phyloP scores from a whole-genome alignment of 2,329 filamentous ascomycete species.

The Samsoniella hepiali region DNA sequence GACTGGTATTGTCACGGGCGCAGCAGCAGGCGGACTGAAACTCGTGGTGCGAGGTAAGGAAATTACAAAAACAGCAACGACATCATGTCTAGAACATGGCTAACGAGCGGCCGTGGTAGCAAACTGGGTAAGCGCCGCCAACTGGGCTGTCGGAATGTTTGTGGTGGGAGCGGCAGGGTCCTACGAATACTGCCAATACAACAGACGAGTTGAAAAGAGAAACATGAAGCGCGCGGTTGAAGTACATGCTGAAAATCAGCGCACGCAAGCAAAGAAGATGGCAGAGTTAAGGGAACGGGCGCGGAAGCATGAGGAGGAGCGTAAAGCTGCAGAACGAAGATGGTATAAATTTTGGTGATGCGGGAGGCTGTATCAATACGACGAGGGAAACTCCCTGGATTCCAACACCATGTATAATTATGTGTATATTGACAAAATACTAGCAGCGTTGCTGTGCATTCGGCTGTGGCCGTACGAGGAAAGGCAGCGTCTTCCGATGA shows the following conservation, averaged over 20 bases:
- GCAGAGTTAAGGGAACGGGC: slow-evolving; percentile 36
- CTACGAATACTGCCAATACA: slow-evolving; percentile 82
- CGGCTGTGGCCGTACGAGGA: background rate
- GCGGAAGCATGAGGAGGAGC: slow-evolving; percentile 33
- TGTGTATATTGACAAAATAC: slow-evolving; percentile 16
- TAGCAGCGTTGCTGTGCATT: background rate
- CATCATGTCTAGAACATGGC: background rate
- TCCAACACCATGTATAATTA: slow-evolving; percentile 8
- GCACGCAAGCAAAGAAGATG: slow-evolving; percentile 40
- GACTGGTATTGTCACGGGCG: slow-evolving; percentile 77
- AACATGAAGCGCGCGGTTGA: slow-evolving; percentile 86
- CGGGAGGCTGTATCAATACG: background rate
- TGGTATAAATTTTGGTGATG: slow-evolving; percentile 58
- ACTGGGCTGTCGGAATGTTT: slow-evolving; percentile 83
- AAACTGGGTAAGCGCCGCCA: slow-evolving; percentile 53
- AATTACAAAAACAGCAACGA: background rate
- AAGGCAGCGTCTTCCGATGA: background rate
- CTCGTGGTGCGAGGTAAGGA: slow-evolving; percentile 70
- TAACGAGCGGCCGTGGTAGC: background rate
- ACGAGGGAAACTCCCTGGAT: background rate
- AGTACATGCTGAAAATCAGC: slow-evolving; percentile 51
- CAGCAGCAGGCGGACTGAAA: slow-evolving; percentile 69
- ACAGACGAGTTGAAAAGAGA: slow-evolving; percentile 68
- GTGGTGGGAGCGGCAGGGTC: slow-evolving; percentile 64
- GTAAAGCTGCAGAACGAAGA: slow-evolving; percentile 36